A percentile compares a stretch with the other conserved stretches of the same genome.
phyloP scores from a whole-genome alignment of 2,329 filamentous ascomycete genomes.

The Trichophyton simii region DNA sequence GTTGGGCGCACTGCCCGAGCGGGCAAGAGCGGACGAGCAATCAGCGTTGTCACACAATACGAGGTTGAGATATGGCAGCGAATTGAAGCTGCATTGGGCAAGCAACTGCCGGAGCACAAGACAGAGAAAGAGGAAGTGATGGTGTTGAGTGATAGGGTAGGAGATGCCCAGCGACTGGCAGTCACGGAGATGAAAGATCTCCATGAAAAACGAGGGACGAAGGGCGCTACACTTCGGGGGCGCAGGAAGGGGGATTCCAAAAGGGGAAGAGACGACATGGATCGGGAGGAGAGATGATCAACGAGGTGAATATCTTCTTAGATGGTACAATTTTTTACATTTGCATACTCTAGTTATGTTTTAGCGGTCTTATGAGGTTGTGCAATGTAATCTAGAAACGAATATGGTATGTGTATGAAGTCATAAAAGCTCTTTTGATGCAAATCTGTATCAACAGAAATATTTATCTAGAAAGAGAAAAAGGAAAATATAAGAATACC shows the following conservation, averaged over 20 bases:
- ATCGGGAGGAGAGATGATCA: slow-evolving; percentile 55
- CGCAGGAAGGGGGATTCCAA: slow-evolving; percentile 42
- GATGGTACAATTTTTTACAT: background rate
- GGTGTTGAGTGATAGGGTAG: slow-evolving; percentile 62
- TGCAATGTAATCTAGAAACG: background rate
- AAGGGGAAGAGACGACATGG: slow-evolving; percentile 53
- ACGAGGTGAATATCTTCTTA: background rate
- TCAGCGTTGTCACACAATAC: slow-evolving; percentile 76
- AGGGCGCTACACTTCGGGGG: slow-evolving; percentile 36
- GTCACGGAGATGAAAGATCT: slow-evolving; percentile 69
- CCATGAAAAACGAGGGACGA: slow-evolving; percentile 51
- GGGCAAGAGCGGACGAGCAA: slow-evolving; percentile 68
- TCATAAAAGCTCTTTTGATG: background rate
- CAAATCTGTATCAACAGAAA: background rate
- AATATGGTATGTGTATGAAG: background rate
- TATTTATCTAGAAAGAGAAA: background rate
- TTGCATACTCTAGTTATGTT: background rate
- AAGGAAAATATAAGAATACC: background rate
- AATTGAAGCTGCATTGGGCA: slow-evolving; percentile 71
- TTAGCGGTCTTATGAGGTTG: background rate
- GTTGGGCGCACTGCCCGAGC: slow-evolving; percentile 79
- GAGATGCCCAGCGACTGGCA: slow-evolving; percentile 69
- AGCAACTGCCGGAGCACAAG: slow-evolving; percentile 57
- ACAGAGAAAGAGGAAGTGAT: slow-evolving; percentile 71
- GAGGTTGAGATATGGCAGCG: slow-evolving; percentile 68